Evolutionary conservation across 2,329 filamentous ascomycete genomes (phyloP).

Genomic region (Aspergillus awamori): DNA sequence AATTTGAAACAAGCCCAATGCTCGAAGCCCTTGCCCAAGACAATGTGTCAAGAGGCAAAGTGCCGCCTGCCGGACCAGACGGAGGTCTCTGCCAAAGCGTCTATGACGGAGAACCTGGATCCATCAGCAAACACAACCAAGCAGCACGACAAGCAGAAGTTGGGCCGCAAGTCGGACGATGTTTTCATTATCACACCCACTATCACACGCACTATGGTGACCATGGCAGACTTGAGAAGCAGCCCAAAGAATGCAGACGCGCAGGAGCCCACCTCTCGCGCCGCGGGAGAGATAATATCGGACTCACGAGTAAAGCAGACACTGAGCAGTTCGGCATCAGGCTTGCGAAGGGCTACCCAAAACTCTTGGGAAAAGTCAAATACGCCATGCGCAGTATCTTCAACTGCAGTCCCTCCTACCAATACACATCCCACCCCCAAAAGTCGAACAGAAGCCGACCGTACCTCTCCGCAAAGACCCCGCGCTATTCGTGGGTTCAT

Average conservation of each 20-base stretch:
- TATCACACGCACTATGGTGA: conserved; percentile 46
- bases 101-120: conserved; percentile 30
- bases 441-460: conserved; percentile 14
- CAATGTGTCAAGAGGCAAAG: conserved; percentile 27
- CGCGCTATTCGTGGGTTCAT: conserved; percentile 41
- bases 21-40: conserved; percentile 34
- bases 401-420: conserved; percentile 19
- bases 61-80: conserved; percentile 22
- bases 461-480: conserved; percentile 16
- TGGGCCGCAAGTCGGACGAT: conserved; percentile 31
- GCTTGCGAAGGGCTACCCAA: conserved; percentile 29
- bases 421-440: conserved; percentile 16
- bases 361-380: conserved; percentile 29
- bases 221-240: conserved; percentile 29
- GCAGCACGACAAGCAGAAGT: conserved; percentile 18
- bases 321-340: conserved; percentile 29
- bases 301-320: conserved; percentile 32
- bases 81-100: conserved; percentile 22
- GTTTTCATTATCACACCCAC: conserved; percentile 45
- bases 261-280: conserved; percentile 23
- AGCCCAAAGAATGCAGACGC: conserved; percentile 19
- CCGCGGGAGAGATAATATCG: conserved; percentile 32
- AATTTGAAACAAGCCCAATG: conserved; percentile 40
- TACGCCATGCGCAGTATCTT: conserved; percentile 25
- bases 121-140: conserved; percentile 17